phyloP scores from a whole-genome alignment of 2,329 filamentous ascomycete species.

The Sporothrix inflata region DNA sequence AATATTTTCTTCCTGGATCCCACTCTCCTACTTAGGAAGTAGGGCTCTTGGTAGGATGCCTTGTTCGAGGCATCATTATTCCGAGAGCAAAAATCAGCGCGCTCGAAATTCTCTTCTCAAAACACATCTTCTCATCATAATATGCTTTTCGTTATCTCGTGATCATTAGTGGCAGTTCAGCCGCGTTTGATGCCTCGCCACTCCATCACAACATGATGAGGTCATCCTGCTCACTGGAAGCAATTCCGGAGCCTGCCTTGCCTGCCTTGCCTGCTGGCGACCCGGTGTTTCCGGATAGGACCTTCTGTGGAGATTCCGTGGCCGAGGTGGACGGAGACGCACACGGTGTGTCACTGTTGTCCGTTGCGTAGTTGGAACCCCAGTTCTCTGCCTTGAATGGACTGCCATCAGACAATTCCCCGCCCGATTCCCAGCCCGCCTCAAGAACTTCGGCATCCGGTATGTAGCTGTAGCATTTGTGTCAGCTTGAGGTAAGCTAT shows the following conservation, averaged over 20 bases:
- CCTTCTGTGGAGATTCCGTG: neutral
- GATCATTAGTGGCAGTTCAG: neutral
- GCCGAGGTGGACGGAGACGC: neutral
- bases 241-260: neutral
- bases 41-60: neutral
- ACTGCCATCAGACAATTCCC: constrained; percentile 42
- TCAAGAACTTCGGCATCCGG: constrained; percentile 26
- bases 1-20: no score
- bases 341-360: neutral
- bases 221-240: neutral
- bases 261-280: neutral
- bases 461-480: neutral
- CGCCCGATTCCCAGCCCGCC: constrained; percentile 40
- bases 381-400: neutral
- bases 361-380: neutral
- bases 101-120: constrained; percentile 18
- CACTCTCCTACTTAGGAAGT: neutral
- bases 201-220: constrained; percentile 21
- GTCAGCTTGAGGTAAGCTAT: neutral
- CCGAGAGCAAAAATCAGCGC: neutral
- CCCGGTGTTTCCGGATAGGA: neutral
- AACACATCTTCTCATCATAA: neutral
- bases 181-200: neutral
- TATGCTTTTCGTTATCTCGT: neutral
- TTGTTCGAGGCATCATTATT: neutral